Evolutionary conservation across 2,329 filamentous ascomycete species (phyloP).

Genomic region (Ustulina deusta): DNA sequence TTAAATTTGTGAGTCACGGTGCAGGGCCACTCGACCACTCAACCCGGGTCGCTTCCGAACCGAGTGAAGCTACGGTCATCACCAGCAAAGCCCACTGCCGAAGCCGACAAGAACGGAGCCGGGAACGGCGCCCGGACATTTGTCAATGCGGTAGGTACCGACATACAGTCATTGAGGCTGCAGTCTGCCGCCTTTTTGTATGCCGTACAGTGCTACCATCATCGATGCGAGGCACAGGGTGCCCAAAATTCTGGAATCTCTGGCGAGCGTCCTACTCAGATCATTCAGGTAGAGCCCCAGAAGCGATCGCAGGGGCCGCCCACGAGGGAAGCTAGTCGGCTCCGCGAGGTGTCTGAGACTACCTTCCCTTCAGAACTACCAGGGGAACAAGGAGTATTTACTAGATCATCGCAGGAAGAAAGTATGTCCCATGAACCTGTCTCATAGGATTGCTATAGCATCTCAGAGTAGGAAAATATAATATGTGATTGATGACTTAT

Average conservation of each 20-base stretch:
- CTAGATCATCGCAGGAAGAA: not conserved
- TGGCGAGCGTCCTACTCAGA: too few species aligned
- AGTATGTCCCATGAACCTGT: too few species aligned
- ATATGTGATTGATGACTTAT: not conserved
- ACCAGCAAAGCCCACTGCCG: not conserved
- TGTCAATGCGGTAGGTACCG: not conserved
- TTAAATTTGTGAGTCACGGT: not conserved
- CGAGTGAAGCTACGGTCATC: not conserved
- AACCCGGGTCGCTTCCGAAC: conserved; percentile 20
- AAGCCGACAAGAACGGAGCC: not conserved
- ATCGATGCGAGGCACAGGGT: too few species aligned
- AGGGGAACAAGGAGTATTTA: not conserved
- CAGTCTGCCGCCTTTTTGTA: too few species aligned
- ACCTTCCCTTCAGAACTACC: not conserved
- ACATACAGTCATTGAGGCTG: not conserved
- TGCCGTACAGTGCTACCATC: too few species aligned
- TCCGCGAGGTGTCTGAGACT: not conserved
- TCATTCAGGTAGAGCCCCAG: too few species aligned
- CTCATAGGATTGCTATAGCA: too few species aligned
- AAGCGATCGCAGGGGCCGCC: too few species aligned
- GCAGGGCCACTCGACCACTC: not conserved
- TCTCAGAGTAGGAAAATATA: not conserved
- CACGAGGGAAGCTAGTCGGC: too few species aligned
- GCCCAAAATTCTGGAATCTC: too few species aligned
- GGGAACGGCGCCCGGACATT: not conserved